Evolutionary conservation across 192 early-diverging fungal species (phyloP), one percentile per base, ranked within the genome.

Genomic region (Linnemannia schmuckeri): DNA sequence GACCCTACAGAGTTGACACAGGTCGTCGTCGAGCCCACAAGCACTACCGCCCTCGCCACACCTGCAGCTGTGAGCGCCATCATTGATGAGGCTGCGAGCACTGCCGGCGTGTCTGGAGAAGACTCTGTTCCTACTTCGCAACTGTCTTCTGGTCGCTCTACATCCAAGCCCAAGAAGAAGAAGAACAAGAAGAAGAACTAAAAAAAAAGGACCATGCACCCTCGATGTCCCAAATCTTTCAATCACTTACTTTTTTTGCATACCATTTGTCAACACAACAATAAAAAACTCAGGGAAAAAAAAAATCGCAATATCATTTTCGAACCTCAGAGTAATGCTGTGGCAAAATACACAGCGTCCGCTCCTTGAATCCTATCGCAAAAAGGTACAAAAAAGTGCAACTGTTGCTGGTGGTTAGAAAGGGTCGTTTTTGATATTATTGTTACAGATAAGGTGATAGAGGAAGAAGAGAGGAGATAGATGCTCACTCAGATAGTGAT

Each of bases 401-500:
- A 10, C 30, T 27, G 30, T 30, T 15, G 24, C n/a, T 7, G 13
- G 0, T 7, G 61, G 30, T 66, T 66, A 66, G 27, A 66, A 66
- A 66, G 44, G 44, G 13, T 15, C 44, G 13, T 46, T 46, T 12
- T 27, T n/a, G 2, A 24, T 6, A 61, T 10, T 3, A 7, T 27
- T 61, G 57, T 27, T 0, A 30, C 4, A 61, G n/a, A 61, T n/a
- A 24, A 61, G 22, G 13, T 66, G 12, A 10, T 4, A n/a, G 10
- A 0, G n/a, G 12, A 10, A 10, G n/a, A 10, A n/a, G 30, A n/a
- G 13, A 10, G 57, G 30, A 10, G n/a, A 37, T 1, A 12, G 27
- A 66, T 66, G 61, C 83, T 85, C 83, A 85, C 83, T 85, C 83
- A 85, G 77, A 52, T 73, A 47, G 47, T 18, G 47, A 75, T 79